Evolutionary conservation across 106 monocot genomes (phyloP).

Genomic region (Dendrobium nobile): DNA sequence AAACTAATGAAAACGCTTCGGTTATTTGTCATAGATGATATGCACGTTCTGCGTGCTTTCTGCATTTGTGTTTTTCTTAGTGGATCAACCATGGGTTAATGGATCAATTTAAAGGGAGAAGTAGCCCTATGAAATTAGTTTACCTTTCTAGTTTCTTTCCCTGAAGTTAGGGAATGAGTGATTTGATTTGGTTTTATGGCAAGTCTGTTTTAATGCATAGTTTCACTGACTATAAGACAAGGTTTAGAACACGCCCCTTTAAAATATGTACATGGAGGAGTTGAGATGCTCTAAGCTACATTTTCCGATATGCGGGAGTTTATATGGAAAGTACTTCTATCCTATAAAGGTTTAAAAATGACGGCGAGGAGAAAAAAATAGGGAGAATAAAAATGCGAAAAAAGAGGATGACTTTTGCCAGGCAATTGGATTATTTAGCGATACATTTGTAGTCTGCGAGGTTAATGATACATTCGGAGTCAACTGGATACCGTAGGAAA

Average conservation of each 20-base stretch:
- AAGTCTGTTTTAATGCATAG: background rate
- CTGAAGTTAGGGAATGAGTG: background rate
- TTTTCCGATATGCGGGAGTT: background rate
- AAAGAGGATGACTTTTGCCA: background rate
- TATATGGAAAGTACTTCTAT: background rate
- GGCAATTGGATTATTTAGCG: background rate
- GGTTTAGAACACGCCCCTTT: background rate
- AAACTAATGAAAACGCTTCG: too few species aligned
- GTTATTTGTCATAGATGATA: too few species aligned
- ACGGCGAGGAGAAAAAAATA: background rate
- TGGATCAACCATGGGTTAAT: too few species aligned
- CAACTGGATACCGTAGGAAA: too few species aligned
- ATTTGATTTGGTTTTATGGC: background rate
- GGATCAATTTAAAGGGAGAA: too few species aligned
- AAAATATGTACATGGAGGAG: background rate
- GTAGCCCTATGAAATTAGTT: too few species aligned
- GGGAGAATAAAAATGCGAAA: background rate
- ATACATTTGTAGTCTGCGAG: background rate
- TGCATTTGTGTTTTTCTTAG: too few species aligned
- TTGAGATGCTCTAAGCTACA: background rate
- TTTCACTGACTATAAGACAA: background rate
- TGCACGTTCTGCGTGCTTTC: too few species aligned
- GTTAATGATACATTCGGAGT: background rate
- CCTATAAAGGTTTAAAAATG: too few species aligned
- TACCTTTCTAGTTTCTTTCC: too few species aligned